A percentile compares a stretch with the other conserved stretches of the same genome.
These are phyloP conservation scores for Prunus campanulata DNA, from an alignment of 306 rosid species.

Conservation along the genomic window DNA sequence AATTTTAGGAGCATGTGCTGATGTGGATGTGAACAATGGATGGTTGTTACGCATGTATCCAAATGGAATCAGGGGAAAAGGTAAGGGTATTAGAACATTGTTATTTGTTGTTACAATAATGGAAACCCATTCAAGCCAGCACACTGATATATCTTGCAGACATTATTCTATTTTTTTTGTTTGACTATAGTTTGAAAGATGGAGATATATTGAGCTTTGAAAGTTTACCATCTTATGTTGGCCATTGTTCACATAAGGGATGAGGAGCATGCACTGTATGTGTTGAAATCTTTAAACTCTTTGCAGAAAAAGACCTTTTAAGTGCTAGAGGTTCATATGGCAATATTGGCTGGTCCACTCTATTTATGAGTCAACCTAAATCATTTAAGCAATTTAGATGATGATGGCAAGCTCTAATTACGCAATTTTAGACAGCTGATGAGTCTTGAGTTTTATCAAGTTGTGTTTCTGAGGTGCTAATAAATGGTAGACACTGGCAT, in stretches of 20 bases:
- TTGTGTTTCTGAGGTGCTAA: not conserved
- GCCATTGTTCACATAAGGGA: not conserved
- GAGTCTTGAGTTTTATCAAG: not conserved
- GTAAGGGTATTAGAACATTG: not conserved
- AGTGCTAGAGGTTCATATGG: not conserved
- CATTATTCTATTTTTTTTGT: not conserved
- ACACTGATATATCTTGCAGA: not conserved
- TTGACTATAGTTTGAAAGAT: not conserved
- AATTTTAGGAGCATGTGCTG: not conserved
- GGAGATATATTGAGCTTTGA: not conserved
- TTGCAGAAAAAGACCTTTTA: not conserved
- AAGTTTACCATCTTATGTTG: not conserved
- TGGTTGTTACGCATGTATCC: not conserved
- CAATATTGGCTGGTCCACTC: not conserved
- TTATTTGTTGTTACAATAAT: not conserved
- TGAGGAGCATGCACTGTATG: not conserved
- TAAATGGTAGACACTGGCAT: not conserved
- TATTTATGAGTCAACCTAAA: not conserved
- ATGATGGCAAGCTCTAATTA: conserved; percentile 1
- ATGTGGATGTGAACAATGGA: not conserved
- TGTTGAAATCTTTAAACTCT: not conserved
- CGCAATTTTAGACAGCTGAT: not conserved
- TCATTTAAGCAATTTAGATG: not conserved
- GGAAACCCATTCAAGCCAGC: not conserved
- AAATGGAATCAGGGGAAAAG: not conserved